Evolutionary conservation across 768 basidiomycete species (phyloP).

Genomic region (Boletus sensibilis): DNA sequence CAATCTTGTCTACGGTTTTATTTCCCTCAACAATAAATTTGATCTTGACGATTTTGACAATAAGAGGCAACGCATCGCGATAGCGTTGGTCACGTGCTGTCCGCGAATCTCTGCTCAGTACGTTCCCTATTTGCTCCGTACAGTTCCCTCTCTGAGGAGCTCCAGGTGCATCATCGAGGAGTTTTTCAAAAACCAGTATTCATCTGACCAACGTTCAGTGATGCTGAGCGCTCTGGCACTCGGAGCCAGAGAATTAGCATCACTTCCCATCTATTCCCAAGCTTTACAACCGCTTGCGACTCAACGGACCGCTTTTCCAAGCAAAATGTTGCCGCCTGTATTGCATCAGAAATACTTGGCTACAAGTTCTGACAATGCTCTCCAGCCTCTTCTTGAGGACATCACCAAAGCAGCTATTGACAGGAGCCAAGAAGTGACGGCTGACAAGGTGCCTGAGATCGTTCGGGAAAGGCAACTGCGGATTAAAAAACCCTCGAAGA

Average conservation of each 20-base stretch:
- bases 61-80: constrained; percentile 73
- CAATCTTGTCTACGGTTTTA: constrained; percentile 69
- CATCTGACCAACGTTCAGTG: constrained; percentile 77
- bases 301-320: constrained; percentile 62
- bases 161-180: constrained; percentile 81
- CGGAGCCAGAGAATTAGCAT: constrained; percentile 81
- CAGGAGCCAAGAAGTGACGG: constrained; percentile 52
- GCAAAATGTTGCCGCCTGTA: constrained; percentile 69
- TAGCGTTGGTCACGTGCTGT: constrained; percentile 76
- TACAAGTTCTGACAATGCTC: constrained; percentile 37
- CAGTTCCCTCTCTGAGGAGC: constrained; percentile 1
- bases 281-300: constrained; percentile 31
- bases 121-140: constrained; percentile 27
- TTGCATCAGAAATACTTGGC: constrained; percentile 70
- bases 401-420: constrained; percentile 66
- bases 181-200: constrained; percentile 93
- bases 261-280: constrained; percentile 36
- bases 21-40: constrained; percentile 79
- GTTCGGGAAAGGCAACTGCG: constrained; percentile 74
- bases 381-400: constrained; percentile 60
- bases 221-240: constrained; percentile 86
- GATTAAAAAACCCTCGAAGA: constrained; percentile 48
- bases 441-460: constrained; percentile 57
- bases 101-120: constrained; percentile 82
- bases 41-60: constrained; percentile 77